Evolutionary conservation across 805 yeast species (phyloP).

Genomic region (Myxozyma neotropica): DNA sequence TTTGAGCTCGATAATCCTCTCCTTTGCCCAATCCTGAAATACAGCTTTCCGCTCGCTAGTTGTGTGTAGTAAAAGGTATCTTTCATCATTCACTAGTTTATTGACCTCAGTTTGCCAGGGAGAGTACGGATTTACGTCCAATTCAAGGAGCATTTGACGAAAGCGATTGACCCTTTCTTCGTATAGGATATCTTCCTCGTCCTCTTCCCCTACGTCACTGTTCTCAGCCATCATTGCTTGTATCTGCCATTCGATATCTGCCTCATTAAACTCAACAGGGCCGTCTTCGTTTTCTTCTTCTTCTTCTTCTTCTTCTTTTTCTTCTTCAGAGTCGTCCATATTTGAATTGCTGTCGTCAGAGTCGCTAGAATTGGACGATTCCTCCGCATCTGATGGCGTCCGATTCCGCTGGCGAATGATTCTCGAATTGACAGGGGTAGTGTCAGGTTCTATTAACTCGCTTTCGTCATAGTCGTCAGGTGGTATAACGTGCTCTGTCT

Average conservation of each 20-base stretch:
- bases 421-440: neutral
- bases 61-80: conserved; percentile 45
- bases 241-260: conserved; percentile 35
- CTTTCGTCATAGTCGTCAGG: conserved; percentile 15
- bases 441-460: conserved; percentile 16
- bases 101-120: conserved; percentile 53
- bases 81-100: conserved; percentile 49
- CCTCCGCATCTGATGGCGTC: conserved; percentile 19
- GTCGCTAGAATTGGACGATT: conserved; percentile 21
- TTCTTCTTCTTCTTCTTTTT: conserved; percentile 21
- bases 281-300: conserved; percentile 36
- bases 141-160: conserved; percentile 43
- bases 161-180: conserved; percentile 41
- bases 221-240: conserved; percentile 30
- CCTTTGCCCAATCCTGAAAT: conserved; percentile 52
- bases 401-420: conserved; percentile 31
- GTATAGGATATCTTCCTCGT: conserved; percentile 33
- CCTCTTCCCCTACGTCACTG: conserved; percentile 29
- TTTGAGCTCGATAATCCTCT: conserved; percentile 24
- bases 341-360: conserved; percentile 37
- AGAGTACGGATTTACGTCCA: conserved; percentile 48
- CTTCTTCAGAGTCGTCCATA: conserved; percentile 26
- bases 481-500: neutral
- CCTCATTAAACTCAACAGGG: conserved; percentile 33
- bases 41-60: conserved; percentile 45